Conservation (phyloP, 1,284 basidiomycete genomes). For the Austropuccinia psidii region DNA sequence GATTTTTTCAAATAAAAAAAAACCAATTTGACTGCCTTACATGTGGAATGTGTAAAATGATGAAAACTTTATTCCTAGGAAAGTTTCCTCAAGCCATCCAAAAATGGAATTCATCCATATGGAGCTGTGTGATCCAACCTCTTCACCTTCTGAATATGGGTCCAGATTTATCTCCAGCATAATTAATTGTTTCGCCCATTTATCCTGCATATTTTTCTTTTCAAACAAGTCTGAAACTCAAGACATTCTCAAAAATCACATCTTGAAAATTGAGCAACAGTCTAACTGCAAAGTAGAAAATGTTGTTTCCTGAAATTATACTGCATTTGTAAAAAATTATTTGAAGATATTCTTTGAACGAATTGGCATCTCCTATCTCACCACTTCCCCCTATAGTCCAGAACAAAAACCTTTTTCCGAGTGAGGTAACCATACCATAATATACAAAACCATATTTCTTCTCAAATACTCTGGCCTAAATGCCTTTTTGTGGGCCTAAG, state of each 20-base stretch:
- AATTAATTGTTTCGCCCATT: background rate
- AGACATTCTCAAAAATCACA: background rate
- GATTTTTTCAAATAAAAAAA: too few species aligned
- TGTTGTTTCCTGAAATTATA: constrained; percentile 46
- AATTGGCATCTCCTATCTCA: constrained; percentile 43
- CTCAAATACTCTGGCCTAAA: constrained; percentile 44
- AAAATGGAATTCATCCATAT: too few species aligned
- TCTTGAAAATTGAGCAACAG: constrained; percentile 38
- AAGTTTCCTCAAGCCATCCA: too few species aligned
- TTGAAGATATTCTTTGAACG: constrained; percentile 43
- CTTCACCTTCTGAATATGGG: background rate
- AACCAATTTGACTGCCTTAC: too few species aligned
- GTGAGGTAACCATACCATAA: constrained; percentile 44
- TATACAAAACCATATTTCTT: constrained; percentile 43
- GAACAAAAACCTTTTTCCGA: constrained; percentile 46
- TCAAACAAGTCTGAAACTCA: background rate
- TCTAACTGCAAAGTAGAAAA: constrained; percentile 45
- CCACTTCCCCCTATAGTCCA: constrained; percentile 48
- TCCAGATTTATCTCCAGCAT: background rate
- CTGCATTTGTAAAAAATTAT: constrained; percentile 42
- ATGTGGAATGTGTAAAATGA: too few species aligned
- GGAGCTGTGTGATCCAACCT: background rate
- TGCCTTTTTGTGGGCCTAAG: constrained; percentile 47
- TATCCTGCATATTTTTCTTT: background rate
- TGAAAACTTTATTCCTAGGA: too few species aligned